Conservation (phyloP, 441 rosid species). For the Macaranga tanarius region DNA sequence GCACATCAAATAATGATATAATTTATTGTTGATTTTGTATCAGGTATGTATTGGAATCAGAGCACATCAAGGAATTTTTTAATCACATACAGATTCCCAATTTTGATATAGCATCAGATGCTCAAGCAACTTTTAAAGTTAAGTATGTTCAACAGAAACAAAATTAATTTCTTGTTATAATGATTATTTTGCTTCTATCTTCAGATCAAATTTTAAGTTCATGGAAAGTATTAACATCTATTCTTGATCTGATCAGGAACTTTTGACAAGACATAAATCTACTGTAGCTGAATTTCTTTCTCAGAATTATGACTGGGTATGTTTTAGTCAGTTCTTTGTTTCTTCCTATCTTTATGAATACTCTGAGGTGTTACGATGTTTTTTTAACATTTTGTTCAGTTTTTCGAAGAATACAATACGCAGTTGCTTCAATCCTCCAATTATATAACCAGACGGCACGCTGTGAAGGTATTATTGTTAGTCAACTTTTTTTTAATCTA, state of each 20-base stretch:
- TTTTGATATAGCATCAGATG: constrained; percentile 80
- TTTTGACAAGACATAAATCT: constrained; percentile 81
- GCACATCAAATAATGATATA: no score
- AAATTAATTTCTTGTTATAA: background rate
- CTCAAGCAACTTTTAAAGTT: constrained; percentile 68
- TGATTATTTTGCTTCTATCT: background rate
- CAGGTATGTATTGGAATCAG: constrained; percentile 67
- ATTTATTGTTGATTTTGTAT: constrained; percentile 18
- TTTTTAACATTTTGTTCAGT: constrained; percentile 42
- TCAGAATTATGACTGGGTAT: constrained; percentile 69
- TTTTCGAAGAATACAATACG: constrained; percentile 65
- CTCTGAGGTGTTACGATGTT: background rate
- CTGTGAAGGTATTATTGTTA: constrained; percentile 48
- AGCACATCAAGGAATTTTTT: constrained; percentile 29
- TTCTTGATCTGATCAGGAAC: constrained; percentile 45
- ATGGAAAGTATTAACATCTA: no score
- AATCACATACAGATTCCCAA: constrained; percentile 61
- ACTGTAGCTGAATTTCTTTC: constrained; percentile 70
- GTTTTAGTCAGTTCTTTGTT: background rate
- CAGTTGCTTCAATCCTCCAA: constrained; percentile 56
- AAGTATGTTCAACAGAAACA: constrained; percentile 1
- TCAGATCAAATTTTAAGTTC: background rate
- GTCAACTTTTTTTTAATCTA: no score
- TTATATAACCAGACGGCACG: constrained; percentile 78
- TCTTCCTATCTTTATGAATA: background rate